Percentiles rank a stretch among this genome's conserved stretches.
Evolutionary conservation across 2,329 filamentous ascomycete species (phyloP).

Genomic region (Stagonosporopsis vannaccii): DNA sequence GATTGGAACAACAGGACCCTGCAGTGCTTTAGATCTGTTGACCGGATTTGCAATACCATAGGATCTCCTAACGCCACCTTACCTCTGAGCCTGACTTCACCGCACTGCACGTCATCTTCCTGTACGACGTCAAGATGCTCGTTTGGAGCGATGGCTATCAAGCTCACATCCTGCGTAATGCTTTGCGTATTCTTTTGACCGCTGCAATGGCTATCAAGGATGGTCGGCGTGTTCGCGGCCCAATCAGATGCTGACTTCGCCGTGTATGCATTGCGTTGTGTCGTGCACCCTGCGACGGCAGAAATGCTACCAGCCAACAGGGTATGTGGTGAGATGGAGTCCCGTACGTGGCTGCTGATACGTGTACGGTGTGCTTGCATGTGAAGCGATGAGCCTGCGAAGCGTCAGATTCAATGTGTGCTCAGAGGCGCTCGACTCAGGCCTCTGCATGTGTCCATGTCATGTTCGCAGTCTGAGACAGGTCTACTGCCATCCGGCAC

Average conservation of each 20-base stretch:
- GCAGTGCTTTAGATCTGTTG: slow-evolving; percentile 1
- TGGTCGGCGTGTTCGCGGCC: neutral
- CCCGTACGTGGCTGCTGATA: slow-evolving; percentile 15
- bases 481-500: neutral
- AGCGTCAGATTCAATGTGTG: slow-evolving; percentile 3
- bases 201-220: slow-evolving; percentile 1
- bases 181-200: slow-evolving; percentile 4
- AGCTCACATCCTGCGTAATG: slow-evolving; percentile 4
- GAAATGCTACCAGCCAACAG: slow-evolving; percentile 8
- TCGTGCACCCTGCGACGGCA: slow-evolving; percentile 13
- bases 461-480: slow-evolving; percentile 7
- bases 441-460: slow-evolving; percentile 7
- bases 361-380: slow-evolving; percentile 9
- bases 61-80: slow-evolving; percentile 3
- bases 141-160: slow-evolving; percentile 2
- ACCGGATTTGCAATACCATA: slow-evolving; percentile 5
- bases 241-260: slow-evolving; percentile 2
- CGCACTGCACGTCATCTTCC: slow-evolving; percentile 6
- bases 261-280: slow-evolving; percentile 4
- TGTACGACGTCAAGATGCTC: slow-evolving; percentile 3
- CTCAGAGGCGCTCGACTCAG: slow-evolving; percentile 1
- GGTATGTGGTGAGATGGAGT: slow-evolving; percentile 1
- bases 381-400: slow-evolving; percentile 8
- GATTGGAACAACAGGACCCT: neutral
- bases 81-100: slow-evolving; percentile 4